A percentile compares a stretch with the other conserved stretches of the same genome.
Conservation (phyloP, 768 basidiomycete genomes). For the Mycena vitilis region DNA sequence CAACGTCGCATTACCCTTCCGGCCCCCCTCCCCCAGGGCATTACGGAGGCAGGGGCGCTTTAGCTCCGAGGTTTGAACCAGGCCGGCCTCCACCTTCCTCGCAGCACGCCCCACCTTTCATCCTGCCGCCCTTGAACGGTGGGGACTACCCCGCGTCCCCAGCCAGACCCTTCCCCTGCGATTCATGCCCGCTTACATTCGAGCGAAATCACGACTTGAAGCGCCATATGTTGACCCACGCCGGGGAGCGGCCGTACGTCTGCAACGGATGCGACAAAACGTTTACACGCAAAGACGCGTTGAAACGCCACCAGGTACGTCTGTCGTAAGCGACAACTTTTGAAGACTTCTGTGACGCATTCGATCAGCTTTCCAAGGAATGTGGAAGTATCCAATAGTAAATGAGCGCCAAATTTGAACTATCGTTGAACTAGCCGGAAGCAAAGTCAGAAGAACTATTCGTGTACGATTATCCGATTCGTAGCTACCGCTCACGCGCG, state of each 20-base stretch:
- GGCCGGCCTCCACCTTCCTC: background rate
- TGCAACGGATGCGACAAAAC: conserved; percentile 91
- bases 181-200: conserved; percentile 83
- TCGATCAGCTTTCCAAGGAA: conserved; percentile 29
- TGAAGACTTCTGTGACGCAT: background rate
- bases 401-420: background rate
- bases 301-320: conserved; percentile 86
- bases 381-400: conserved; percentile 9
- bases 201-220: conserved; percentile 89
- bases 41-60: background rate
- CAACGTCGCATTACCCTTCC: background rate
- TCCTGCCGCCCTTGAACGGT: conserved; percentile 21
- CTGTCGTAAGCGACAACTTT: too few species aligned
- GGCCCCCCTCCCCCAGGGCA: background rate
- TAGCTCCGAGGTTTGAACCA: background rate
- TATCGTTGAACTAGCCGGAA: too few species aligned
- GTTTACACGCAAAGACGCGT: conserved; percentile 86
- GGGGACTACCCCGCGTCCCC: conserved; percentile 67
- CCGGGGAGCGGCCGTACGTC: conserved; percentile 84
- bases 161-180: conserved; percentile 71
- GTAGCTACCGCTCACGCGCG: too few species aligned
- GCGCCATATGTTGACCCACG: conserved; percentile 84
- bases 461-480: background rate
- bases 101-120: conserved; percentile 5
- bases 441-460: too few species aligned